Evolutionary conservation across 1,284 basidiomycete genomes (phyloP).

Genomic region (Macrocystidia cucumis): DNA sequence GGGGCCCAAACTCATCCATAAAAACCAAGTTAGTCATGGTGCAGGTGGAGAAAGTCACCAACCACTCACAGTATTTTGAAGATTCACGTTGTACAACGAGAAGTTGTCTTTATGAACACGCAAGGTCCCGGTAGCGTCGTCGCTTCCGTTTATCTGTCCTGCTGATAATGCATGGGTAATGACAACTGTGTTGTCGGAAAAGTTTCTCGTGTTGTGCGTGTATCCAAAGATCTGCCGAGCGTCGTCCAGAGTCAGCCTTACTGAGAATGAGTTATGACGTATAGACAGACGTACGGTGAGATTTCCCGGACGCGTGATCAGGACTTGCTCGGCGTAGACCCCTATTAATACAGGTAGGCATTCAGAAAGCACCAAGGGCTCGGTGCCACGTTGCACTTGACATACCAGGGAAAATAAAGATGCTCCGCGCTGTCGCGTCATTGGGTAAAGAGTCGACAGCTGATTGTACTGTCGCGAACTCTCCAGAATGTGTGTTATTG

Average conservation of each 20-base stretch:
- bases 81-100: constrained; percentile 21
- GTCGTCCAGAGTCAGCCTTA: too few species aligned
- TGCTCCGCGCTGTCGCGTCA: constrained; percentile 16
- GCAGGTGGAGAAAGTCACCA: neutral
- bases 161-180: constrained; percentile 14
- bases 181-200: constrained; percentile 18
- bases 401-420: constrained; percentile 19
- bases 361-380: neutral
- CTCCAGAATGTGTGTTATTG: constrained; percentile 14
- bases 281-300: constrained; percentile 14
- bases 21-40: neutral
- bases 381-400: constrained; percentile 4
- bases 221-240: constrained; percentile 19
- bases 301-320: constrained; percentile 18
- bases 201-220: constrained; percentile 18
- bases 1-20: constrained; percentile 9
- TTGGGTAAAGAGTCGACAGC: constrained; percentile 21
- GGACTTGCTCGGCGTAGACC: constrained; percentile 23
- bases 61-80: constrained; percentile 16
- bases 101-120: constrained; percentile 21
- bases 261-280: neutral
- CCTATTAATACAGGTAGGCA: constrained; percentile 8
- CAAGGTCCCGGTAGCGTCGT: constrained; percentile 19
- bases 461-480: constrained; percentile 19
- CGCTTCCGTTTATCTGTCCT: constrained; percentile 5